phyloP scores from a whole-genome alignment of 345 rosid species.

The Eucalyptus cladocalyx region DNA sequence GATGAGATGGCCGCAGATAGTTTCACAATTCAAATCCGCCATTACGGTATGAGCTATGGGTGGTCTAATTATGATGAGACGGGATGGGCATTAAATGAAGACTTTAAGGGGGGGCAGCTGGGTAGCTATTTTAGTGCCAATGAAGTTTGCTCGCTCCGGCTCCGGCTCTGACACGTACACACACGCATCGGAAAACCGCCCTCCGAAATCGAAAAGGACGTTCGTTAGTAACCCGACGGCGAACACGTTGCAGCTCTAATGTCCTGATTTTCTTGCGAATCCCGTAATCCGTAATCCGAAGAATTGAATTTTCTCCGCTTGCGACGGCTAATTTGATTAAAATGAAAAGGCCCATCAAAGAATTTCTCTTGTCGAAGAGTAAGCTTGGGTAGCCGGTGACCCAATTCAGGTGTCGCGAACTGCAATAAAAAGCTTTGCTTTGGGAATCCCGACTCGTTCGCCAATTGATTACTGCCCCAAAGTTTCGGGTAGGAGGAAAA shows the following conservation, averaged over 20 bases:
- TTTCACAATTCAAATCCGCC: background rate
- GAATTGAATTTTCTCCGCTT: background rate
- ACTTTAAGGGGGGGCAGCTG: background rate
- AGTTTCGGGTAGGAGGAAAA: background rate
- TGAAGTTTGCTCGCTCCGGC: background rate
- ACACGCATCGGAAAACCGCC: background rate
- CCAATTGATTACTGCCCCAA: background rate
- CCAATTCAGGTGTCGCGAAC: background rate
- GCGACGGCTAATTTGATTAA: background rate
- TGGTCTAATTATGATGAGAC: background rate
- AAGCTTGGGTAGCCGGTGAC: background rate
- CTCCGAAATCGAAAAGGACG: background rate
- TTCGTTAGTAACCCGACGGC: background rate
- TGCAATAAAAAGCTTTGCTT: background rate
- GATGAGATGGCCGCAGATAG: background rate
- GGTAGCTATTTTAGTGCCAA: background rate
- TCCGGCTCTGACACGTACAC: background rate
- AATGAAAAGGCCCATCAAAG: background rate
- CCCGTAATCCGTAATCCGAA: background rate
- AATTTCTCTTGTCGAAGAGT: background rate
- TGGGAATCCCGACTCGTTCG: background rate
- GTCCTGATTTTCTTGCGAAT: background rate
- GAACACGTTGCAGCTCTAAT: background rate
- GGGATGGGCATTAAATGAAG: background rate
- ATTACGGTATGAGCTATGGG: background rate